These are phyloP conservation scores for Yarrowia phangngaensis DNA, from an alignment of 805 yeast species.

Conservation along the genomic window DNA sequence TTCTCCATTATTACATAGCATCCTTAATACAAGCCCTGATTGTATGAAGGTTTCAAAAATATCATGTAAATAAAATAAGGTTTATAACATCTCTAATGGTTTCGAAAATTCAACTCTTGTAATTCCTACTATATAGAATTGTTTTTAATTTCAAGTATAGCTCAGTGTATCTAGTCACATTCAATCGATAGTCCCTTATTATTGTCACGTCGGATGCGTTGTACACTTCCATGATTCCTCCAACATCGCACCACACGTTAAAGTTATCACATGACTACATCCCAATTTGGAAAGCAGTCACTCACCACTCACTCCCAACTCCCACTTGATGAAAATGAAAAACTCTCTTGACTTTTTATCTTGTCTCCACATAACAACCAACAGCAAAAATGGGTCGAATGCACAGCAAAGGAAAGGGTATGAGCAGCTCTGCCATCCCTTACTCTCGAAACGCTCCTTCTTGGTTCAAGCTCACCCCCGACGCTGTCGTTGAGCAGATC, in stretches of 20 bases:
- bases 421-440: constrained; percentile 97
- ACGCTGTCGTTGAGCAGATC: constrained; percentile 95
- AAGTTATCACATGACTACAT: background rate
- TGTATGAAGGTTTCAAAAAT: no score
- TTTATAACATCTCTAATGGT: no score
- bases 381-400: constrained; percentile 96
- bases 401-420: constrained; percentile 99
- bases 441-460: constrained; percentile 98
- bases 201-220: background rate
- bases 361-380: constrained; percentile 32
- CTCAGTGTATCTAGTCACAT: no score
- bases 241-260: no score
- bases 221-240: background rate
- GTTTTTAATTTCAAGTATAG: no score
- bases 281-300: constrained; percentile 23
- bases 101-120: no score
- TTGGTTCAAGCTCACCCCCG: constrained; percentile 98
- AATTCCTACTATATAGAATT: no score
- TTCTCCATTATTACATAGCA: no score
- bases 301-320: background rate
- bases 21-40: no score
- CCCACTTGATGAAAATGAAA: background rate
- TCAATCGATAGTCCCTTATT: no score
- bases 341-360: constrained; percentile 3
- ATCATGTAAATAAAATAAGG: no score